Evolutionary conservation across 306 rosid genomes (phyloP), one percentile per base, ranked within the genome.

Genomic region (Trifolium repens): DNA sequence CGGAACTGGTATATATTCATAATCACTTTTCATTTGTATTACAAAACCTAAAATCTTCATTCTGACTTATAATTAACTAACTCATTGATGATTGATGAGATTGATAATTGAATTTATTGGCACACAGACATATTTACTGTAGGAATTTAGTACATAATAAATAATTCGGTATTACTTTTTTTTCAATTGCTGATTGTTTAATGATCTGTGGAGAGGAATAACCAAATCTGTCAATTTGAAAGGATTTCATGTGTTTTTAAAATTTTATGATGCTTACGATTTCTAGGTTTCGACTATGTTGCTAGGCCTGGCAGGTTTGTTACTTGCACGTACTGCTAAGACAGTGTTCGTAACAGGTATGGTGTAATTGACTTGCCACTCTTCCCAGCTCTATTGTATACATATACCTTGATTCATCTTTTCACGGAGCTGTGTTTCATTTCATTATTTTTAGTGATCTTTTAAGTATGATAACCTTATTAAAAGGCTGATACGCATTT

Each of bases 281-380:
- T 72, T 82, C 81, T 67, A 40, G 63, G 76, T 83, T 76, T 49
- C 49, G n/a, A 75, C 78, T 59, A 79, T 59, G 77, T 85, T 67
- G 64, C 76, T 87, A 94, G 98, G 98, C 65, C 57, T 94, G 89
- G 90, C 80, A 42, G 97, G 98, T 52, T 44, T 91, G 79, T 78
- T 94, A 76, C 96, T 94, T 79, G 89, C 96, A 30, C 88, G 74
- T 24, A 80, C 72, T 73, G 94, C 88, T 2, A 84, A 86, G 42
- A 80, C 72, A 8, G 91, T 91, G 53, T 91, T 88, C 82, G 72
- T 94, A 77, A 91, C 97, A 77, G 98, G 98, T 91, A 86, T 15
- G 77, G 47, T 47, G 55, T 58, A 54, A 30, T 32, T 74, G 27
- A 73, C 49, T 70, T 77, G 67, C 47, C 55, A 26, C 52, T 59